A percentile compares a stretch with the other conserved stretches of the same genome.
These are phyloP conservation scores for Claviceps pazoutovae DNA, from an alignment of 2,329 filamentous ascomycete genomes.

Conservation along the genomic window DNA sequence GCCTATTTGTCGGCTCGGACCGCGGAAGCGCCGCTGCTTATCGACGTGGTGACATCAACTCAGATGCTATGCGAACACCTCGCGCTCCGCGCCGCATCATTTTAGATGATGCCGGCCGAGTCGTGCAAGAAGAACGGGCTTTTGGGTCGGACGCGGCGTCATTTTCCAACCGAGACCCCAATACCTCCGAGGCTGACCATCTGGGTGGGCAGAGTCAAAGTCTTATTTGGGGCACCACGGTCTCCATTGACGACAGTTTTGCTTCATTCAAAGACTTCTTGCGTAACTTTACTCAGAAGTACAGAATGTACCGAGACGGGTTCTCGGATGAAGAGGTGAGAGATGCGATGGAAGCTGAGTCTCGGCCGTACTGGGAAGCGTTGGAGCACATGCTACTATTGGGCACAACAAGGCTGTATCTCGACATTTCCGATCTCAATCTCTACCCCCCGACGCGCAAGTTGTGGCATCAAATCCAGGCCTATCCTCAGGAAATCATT, in stretches of 20 bases:
- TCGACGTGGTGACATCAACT: slow-evolving; percentile 76
- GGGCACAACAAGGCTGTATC: slow-evolving; percentile 69
- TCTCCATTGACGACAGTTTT: slow-evolving; percentile 83
- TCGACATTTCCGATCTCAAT: slow-evolving; percentile 81
- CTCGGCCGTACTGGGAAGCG: slow-evolving; percentile 71
- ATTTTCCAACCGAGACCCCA: slow-evolving; percentile 54
- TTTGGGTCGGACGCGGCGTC: slow-evolving; percentile 45
- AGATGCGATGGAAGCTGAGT: slow-evolving; percentile 54
- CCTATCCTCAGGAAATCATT: slow-evolving; percentile 91
- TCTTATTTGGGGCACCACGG: slow-evolving; percentile 94
- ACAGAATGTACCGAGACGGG: slow-evolving; percentile 85
- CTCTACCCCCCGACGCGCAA: slow-evolving; percentile 86
- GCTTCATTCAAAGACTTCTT: slow-evolving; percentile 83
- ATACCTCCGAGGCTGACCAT: slow-evolving; percentile 81
- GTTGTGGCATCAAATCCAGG: slow-evolving; percentile 87
- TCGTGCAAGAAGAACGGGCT: slow-evolving; percentile 37
- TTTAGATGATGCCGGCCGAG: slow-evolving; percentile 43
- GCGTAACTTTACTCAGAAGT: slow-evolving; percentile 82
- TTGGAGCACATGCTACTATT: slow-evolving; percentile 84
- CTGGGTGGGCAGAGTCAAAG: slow-evolving; percentile 70
- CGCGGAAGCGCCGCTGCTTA: slow-evolving; percentile 35
- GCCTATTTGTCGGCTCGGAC: slow-evolving; percentile 63
- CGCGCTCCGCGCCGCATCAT: slow-evolving; percentile 40
- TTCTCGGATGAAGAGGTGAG: slow-evolving; percentile 62
- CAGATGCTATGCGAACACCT: slow-evolving; percentile 51